These are phyloP conservation scores for Suillus occidentalis DNA, from an alignment of 768 basidiomycete species.

Conservation along the genomic window DNA sequence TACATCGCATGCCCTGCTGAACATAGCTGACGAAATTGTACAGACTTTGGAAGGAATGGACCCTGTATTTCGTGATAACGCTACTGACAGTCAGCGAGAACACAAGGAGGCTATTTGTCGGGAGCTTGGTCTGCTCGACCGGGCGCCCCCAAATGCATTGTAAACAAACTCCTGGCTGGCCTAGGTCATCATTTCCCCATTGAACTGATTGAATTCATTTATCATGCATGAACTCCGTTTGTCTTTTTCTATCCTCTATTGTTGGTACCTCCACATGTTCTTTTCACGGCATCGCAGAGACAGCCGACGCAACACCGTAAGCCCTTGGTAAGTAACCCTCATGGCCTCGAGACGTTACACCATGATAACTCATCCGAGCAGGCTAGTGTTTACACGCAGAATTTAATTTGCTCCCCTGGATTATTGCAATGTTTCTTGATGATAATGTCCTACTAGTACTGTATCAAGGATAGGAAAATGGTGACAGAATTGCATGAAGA, in stretches of 20 bases:
- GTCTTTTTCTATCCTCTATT: background rate
- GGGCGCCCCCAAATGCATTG: conserved; percentile 18
- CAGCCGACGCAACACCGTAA: no score
- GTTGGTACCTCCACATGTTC: background rate
- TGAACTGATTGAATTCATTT: background rate
- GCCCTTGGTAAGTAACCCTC: no score
- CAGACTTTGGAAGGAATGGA: conserved; percentile 37
- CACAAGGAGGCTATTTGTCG: conserved; percentile 29
- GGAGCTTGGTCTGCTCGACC: conserved; percentile 28
- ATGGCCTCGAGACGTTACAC: no score
- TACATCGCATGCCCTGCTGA: background rate
- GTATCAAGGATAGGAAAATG: no score
- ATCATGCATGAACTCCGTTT: background rate
- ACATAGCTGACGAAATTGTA: background rate
- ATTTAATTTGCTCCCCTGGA: no score
- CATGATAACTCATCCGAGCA: no score
- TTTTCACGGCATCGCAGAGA: background rate
- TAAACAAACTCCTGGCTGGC: background rate
- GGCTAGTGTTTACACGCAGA: no score
- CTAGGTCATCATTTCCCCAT: background rate
- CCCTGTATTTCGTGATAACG: conserved; percentile 30
- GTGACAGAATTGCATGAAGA: no score
- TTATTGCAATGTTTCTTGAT: no score
- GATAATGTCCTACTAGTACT: no score
- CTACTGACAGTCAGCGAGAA: conserved; percentile 26